These are phyloP conservation scores for Populus pruinosa DNA, from an alignment of 345 rosid genomes.

Conservation along the genomic window DNA sequence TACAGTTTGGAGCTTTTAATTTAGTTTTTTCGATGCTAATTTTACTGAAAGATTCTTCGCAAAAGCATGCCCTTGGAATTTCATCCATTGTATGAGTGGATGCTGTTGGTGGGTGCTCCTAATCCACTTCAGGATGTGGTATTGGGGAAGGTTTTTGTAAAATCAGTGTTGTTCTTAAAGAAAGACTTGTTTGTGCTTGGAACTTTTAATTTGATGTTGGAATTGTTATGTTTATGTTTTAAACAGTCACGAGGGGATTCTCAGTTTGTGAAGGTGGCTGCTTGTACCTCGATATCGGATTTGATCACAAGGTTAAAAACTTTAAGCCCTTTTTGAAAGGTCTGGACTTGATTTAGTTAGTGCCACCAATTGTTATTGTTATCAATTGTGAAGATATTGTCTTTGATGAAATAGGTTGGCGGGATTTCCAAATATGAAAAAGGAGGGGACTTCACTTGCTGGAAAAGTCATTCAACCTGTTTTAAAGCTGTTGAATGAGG, in stretches of 20 bases:
- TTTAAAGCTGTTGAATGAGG: conserved; percentile 67
- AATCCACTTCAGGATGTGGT: too few species aligned
- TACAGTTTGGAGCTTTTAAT: too few species aligned
- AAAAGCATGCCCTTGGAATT: too few species aligned
- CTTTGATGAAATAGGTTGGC: conserved; percentile 53
- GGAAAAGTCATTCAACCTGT: conserved; percentile 62
- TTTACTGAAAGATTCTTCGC: too few species aligned
- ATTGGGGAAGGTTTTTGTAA: too few species aligned
- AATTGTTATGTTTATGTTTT: conserved; percentile 14
- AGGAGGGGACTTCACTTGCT: conserved; percentile 58
- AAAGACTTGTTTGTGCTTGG: too few species aligned
- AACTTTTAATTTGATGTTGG: neutral
- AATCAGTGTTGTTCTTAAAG: too few species aligned
- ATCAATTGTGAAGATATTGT: neutral
- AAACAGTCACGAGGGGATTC: conserved; percentile 58
- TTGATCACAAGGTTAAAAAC: conserved; percentile 59
- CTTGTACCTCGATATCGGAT: conserved; percentile 62
- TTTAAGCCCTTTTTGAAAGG: neutral
- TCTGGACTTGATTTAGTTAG: neutral
- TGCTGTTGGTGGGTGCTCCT: too few species aligned
- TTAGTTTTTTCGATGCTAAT: too few species aligned
- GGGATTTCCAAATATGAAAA: conserved; percentile 60
- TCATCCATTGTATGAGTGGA: too few species aligned
- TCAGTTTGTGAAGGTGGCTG: conserved; percentile 76
- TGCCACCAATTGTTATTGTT: neutral